Base-by-base conservation (phyloP, 805 yeast genomes). In the Starmerella ratchasimensis region DNA sequence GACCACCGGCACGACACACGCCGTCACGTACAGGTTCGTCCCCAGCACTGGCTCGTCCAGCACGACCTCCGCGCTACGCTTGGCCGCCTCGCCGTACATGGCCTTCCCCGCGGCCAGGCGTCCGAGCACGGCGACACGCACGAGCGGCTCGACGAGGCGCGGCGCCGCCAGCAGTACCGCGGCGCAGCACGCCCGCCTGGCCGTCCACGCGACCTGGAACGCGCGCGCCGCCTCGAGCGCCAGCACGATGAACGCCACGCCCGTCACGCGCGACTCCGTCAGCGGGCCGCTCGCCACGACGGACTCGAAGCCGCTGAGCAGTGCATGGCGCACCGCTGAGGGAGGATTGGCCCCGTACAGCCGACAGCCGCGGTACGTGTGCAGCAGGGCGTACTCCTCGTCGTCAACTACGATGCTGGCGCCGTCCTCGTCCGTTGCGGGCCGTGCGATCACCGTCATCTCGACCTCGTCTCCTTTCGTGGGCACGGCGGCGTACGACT, bases 161-260 rank as follows among this genome's bases (percentile, higher is more conserved):
- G 97, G 96, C 0, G 72, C 55, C 0, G 94, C 88, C 1, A 84
- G 69, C 56, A 90, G 57, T 28, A 83, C 56, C 0, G 93, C 83
- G 1, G 84, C 65, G 52, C 80, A 79, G 48, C 93, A 81, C 1
- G 96, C 96, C 33, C 78, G 72, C 46, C 94, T 66, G 2, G 77
- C 67, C 65, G 86, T 70, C 16, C 94, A 90, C 27, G 83, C 77
- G 4, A 86, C 65, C 54, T 83, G 93, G 23, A 71, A 67, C 29
- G 76, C 58, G 28, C 67, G 71, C 2, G 65, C 66, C 3, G 80
- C 50, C 0, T 61, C 59, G 0, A 72, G 70, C 39, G 76, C 81
- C 33, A 82, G 63, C 28, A 90, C 65, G 38, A 73, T 72, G 57
- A 90, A 83, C 45, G 71, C 74, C 5, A 76, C 72, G 37, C 75